Base-by-base conservation (phyloP, 805 yeast species). In the Suhomyces xylopsoci region DNA sequence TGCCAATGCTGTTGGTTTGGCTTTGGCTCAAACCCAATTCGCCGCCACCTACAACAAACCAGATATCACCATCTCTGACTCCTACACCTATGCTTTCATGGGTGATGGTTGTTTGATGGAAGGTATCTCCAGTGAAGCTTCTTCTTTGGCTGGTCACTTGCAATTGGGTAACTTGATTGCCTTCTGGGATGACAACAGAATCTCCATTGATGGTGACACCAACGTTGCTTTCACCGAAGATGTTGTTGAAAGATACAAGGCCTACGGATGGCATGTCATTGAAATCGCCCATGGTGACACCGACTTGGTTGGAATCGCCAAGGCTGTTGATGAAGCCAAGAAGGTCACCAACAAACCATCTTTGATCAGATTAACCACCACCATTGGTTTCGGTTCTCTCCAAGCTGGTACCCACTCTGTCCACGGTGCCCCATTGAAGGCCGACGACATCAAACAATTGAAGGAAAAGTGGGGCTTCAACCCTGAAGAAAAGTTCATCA, bases 81-180 rank as follows among this genome's bases (percentile, higher is more conserved):
- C 83, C 71, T 82, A 79, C 81, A 84, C 91, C 58, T 93, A 84
- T 77, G 73, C 75, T 62, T 84, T 93, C 79, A 76, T 92, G 56
- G 99, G 99, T 78, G 99, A 93, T 65, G 99, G 98, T 65, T 93
- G 99, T 80, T 81, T 93, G 80, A 87, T 87, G 91, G 99, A 93
- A 81, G 99, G 99, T 83, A 90, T 93, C 58, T 82, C 97, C 56
- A 83, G 94, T 55, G 99, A 93, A 81, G 94, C 97, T 53, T 82
- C 83, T 62, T 93, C 99, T 36, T 77, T 92, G 56, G 99, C 99
- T 58, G 99, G 99, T 67, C 99, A 93, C 77, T 81, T 93, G 74
- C 81, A 90, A 80, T 84, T 93, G 72, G 89, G 88, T 72, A 92
- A 92, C 80, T 83, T 93, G 79, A 90, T 93, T 74, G 91, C 93